phyloP scores from a whole-genome alignment of 2,329 filamentous ascomycete genomes.

The Rugonectria rugulosa region DNA sequence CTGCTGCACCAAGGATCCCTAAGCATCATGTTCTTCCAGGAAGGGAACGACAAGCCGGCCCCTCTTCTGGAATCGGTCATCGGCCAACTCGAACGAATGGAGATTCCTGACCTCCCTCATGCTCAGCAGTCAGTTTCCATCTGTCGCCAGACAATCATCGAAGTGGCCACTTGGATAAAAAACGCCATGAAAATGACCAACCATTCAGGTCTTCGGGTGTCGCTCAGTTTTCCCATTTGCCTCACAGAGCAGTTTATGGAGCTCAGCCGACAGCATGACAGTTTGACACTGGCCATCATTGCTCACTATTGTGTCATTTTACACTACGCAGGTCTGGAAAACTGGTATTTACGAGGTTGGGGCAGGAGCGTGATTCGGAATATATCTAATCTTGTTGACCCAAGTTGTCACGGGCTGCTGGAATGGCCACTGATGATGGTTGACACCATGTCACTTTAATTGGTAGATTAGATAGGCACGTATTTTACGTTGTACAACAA shows the following conservation, averaged over 20 bases:
- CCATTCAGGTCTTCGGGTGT: constrained; percentile 12
- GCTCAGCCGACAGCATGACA: constrained; percentile 23
- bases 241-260: constrained; percentile 25
- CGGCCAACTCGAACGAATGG: constrained; percentile 20
- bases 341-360: constrained; percentile 30
- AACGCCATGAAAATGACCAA: background rate
- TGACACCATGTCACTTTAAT: too few relatives aligned
- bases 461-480: too few relatives aligned
- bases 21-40: constrained; percentile 6
- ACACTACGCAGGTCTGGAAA: constrained; percentile 10
- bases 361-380: constrained; percentile 17
- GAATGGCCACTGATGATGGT: constrained; percentile 26
- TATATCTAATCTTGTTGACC: constrained; percentile 11
- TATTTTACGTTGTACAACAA: too few relatives aligned
- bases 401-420: constrained; percentile 8
- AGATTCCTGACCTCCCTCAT: constrained; percentile 17
- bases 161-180: constrained; percentile 13
- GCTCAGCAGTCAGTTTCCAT: background rate
- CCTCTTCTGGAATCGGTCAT: constrained; percentile 12
- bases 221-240: constrained; percentile 26
- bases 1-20: constrained; percentile 14
- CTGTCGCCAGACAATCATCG: constrained; percentile 13
- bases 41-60: background rate
- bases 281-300: constrained; percentile 22
- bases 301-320: constrained; percentile 28